Evolutionary conservation across 2,329 filamentous ascomycete species (phyloP).

Genomic region (Sporothrix protearum): DNA sequence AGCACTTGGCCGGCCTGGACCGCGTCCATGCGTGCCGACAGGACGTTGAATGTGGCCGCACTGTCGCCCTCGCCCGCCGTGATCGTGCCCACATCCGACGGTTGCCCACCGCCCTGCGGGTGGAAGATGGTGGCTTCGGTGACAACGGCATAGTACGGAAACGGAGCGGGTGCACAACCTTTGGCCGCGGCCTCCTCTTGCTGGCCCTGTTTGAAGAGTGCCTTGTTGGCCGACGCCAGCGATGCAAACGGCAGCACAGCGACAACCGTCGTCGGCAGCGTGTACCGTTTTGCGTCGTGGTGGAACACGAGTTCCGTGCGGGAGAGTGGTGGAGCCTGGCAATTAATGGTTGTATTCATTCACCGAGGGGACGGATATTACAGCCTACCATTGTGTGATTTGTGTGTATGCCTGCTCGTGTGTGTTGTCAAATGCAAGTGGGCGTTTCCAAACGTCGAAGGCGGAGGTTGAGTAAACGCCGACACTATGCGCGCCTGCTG

Average conservation of each 20-base stretch:
- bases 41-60: slow-evolving; percentile 47
- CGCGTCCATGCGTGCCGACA: slow-evolving; percentile 54
- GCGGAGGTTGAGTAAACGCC: not conserved
- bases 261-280: slow-evolving; percentile 43
- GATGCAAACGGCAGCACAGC: slow-evolving; percentile 48
- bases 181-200: slow-evolving; percentile 37
- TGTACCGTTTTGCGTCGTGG: slow-evolving; percentile 43
- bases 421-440: not conserved
- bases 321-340: slow-evolving; percentile 13
- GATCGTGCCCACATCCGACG: slow-evolving; percentile 63
- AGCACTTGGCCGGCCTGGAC: slow-evolving; percentile 54
- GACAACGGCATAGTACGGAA: slow-evolving; percentile 50
- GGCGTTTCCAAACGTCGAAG: not conserved
- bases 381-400: not conserved
- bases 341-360: not conserved
- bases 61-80: slow-evolving; percentile 30
- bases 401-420: not conserved
- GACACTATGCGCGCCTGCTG: not conserved
- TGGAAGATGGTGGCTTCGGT: slow-evolving; percentile 70
- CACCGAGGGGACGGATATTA: not conserved
- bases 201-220: slow-evolving; percentile 56
- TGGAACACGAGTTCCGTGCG: slow-evolving; percentile 46
- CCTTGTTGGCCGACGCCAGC: slow-evolving; percentile 50
- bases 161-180: not conserved
- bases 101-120: slow-evolving; percentile 71